These are phyloP conservation scores for Hypoxylon fuscum DNA, from an alignment of 495 filamentous ascomycete species.

Conservation along the genomic window DNA sequence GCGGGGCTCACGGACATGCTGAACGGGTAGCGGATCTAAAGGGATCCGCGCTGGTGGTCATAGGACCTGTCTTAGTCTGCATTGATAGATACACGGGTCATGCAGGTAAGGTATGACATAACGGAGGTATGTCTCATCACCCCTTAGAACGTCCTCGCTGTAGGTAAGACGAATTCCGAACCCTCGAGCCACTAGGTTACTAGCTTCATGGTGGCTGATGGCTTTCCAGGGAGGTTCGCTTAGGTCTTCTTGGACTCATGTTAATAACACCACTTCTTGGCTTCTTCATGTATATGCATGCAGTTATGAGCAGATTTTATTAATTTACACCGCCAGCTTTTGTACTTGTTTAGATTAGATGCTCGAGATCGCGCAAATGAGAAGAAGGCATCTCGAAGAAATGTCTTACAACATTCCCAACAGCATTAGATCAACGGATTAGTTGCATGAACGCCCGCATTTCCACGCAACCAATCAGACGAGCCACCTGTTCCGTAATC, in stretches of 20 bases:
- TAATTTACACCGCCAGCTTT: neutral
- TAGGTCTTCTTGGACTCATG: too few relatives aligned
- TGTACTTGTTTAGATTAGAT: slow-evolving; percentile 1
- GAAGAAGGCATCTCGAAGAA: slow-evolving; percentile 1
- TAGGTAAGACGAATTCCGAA: too few relatives aligned
- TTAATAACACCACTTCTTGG: neutral
- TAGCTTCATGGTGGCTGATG: too few relatives aligned
- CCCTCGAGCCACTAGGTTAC: too few relatives aligned
- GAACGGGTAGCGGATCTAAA: slow-evolving; percentile 19
- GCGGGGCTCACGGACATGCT: neutral
- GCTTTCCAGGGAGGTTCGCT: too few relatives aligned
- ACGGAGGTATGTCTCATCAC: neutral
- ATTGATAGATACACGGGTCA: slow-evolving; percentile 6
- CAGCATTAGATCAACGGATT: neutral
- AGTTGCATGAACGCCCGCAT: slow-evolving; percentile 19
- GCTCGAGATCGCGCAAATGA: neutral
- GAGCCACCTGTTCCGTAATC: slow-evolving; percentile 18
- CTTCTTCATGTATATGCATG: neutral
- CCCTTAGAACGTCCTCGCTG: too few relatives aligned
- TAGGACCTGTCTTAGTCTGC: slow-evolving; percentile 16
- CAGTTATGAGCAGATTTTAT: neutral
- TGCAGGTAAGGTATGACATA: slow-evolving; percentile 22
- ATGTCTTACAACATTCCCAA: slow-evolving; percentile 7
- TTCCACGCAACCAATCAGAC: slow-evolving; percentile 26
- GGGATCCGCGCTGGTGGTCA: slow-evolving; percentile 22